Conservation (phyloP, 2,329 filamentous ascomycete genomes). For the Trichophyton verrucosum region DNA sequence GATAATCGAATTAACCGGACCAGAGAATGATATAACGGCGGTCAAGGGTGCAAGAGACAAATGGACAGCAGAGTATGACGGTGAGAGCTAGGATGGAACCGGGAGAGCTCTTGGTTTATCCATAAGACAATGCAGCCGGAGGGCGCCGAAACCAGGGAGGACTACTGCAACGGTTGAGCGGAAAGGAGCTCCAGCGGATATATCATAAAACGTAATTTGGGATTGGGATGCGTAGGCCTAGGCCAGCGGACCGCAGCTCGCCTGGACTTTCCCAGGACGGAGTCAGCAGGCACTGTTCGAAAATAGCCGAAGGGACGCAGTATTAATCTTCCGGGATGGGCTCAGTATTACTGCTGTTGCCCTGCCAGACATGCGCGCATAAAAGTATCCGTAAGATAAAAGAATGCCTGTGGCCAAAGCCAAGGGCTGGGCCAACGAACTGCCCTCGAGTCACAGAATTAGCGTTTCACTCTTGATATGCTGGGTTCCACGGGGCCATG, state of each 20-base stretch:
- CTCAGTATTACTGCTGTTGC: neutral
- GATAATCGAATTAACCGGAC: conserved; percentile 1
- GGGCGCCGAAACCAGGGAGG: neutral
- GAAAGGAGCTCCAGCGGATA: conserved; percentile 4
- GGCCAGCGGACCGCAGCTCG: neutral
- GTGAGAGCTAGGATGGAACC: neutral
- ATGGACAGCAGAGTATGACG: neutral
- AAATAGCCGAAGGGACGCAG: conserved; percentile 4
- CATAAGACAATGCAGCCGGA: neutral
- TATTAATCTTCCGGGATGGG: conserved; percentile 4
- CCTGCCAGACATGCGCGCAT: neutral
- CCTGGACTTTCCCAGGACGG: neutral
- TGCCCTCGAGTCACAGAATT: neutral
- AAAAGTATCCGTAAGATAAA: neutral
- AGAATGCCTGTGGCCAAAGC: neutral
- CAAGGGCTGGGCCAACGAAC: neutral
- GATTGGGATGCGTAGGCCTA: neutral
- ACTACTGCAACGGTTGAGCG: neutral
- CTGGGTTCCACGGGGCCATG: neutral
- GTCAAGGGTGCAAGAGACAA: neutral
- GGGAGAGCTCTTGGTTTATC: conserved; percentile 2
- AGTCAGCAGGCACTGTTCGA: neutral
- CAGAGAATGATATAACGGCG: neutral
- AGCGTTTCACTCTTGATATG: conserved; percentile 1
- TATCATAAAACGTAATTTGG: neutral